These are phyloP conservation scores for Intubia oerlemansii DNA, from an alignment of 2,329 filamentous ascomycete genomes.

Conservation along the genomic window DNA sequence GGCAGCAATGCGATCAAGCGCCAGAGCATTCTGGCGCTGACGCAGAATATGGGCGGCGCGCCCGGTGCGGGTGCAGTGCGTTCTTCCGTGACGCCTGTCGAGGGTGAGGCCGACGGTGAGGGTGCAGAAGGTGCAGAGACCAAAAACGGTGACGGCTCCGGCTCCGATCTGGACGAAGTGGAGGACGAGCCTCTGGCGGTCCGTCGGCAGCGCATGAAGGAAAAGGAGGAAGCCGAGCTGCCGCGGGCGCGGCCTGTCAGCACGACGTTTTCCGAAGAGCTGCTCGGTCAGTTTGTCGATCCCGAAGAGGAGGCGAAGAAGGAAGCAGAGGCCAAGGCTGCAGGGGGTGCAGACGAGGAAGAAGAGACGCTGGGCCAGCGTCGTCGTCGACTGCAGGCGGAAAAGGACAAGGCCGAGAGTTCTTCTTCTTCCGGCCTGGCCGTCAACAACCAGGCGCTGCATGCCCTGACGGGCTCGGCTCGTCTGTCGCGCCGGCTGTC, in stretches of 20 bases:
- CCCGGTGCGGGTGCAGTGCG: conserved; percentile 1
- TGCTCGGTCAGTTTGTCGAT: conserved; percentile 42
- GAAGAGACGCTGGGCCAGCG: conserved; percentile 67
- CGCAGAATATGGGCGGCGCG: conserved; percentile 11
- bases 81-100: not conserved
- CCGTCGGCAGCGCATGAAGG: conserved; percentile 41
- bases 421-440: conserved; percentile 10
- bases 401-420: conserved; percentile 24
- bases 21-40: conserved; percentile 22
- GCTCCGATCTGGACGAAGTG: conserved; percentile 24
- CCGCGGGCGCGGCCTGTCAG: conserved; percentile 37
- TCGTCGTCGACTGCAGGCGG: conserved; percentile 49
- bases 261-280: conserved; percentile 44
- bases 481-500: conserved; percentile 23
- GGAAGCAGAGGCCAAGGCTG: conserved; percentile 12
- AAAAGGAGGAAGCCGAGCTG: conserved; percentile 26
- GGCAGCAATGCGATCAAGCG: conserved; percentile 14
- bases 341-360: too few species aligned
- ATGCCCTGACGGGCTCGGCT: conserved; percentile 10
- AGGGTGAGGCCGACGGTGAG: conserved; percentile 8
- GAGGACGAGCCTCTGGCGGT: conserved; percentile 47
- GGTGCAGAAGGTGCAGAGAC: too few species aligned
- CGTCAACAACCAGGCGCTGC: conserved; percentile 9
- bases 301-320: conserved; percentile 18
- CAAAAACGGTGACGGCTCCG: too few species aligned